Evolutionary conservation across 139 green algal genomes (phyloP).

Genomic region (Micractinium sp.): DNA sequence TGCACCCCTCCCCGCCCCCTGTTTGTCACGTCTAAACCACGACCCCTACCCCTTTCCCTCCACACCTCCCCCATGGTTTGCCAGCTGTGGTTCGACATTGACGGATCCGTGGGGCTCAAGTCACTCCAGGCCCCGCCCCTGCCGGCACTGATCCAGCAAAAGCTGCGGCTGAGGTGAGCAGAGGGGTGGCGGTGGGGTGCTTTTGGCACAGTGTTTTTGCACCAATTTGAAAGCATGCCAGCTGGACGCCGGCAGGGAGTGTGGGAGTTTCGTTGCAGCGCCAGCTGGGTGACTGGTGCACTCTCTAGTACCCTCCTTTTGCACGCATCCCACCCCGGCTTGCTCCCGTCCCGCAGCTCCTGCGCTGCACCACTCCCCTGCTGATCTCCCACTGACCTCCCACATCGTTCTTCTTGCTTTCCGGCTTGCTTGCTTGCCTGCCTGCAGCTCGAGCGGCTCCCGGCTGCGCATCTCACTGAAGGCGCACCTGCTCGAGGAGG

Average conservation of each 20-base stretch:
- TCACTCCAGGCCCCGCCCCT: conserved; percentile 6
- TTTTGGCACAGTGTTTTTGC: neutral
- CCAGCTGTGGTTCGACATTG: conserved; percentile 7
- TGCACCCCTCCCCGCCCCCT: too few relatives aligned
- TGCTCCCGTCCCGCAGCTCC: too few relatives aligned
- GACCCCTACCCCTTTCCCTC: too few relatives aligned
- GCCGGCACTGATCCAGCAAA: conserved; percentile 1
- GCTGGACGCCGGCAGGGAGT: neutral
- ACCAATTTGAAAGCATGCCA: neutral
- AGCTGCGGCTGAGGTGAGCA: conserved; percentile 2
- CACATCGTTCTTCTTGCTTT: too few relatives aligned
- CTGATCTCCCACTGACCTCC: too few relatives aligned
- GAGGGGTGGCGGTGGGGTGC: too few relatives aligned
- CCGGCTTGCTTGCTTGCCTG: neutral
- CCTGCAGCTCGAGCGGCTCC: conserved; percentile 2
- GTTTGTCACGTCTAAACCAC: too few relatives aligned
- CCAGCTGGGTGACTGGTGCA: too few relatives aligned
- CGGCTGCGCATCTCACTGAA: conserved; percentile 7
- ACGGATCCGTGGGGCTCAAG: neutral
- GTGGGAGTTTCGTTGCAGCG: too few relatives aligned
- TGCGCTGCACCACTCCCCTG: too few relatives aligned
- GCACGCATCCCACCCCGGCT: too few relatives aligned
- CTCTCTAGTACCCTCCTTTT: too few relatives aligned
- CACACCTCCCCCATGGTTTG: neutral
- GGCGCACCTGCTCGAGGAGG: conserved; percentile 6